Percentiles rank a stretch among this genome's conserved stretches.
Conservation (phyloP, 352 stramenopile species). For the Pelagophyceae sp. region DNA sequence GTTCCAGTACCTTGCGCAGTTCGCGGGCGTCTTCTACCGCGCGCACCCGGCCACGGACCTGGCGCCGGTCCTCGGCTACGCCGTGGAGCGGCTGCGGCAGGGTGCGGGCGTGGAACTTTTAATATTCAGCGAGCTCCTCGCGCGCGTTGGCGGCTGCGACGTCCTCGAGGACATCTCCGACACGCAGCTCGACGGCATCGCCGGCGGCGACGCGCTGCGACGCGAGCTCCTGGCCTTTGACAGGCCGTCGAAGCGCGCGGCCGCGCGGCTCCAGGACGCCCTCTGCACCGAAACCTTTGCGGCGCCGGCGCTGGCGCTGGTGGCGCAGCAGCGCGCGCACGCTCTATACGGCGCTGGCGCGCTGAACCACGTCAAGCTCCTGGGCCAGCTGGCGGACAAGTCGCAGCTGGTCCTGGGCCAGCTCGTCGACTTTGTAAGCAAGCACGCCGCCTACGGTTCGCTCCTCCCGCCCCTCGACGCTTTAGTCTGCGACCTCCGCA, state of each 20-base stretch:
- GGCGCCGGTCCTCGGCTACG: constrained; percentile 71
- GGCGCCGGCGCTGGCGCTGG: not conserved
- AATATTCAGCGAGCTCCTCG: constrained; percentile 66
- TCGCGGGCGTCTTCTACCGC: constrained; percentile 84
- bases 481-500: not conserved
- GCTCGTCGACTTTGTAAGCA: constrained; percentile 61
- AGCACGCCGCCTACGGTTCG: not conserved
- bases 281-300: not conserved
- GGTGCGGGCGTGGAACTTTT: constrained; percentile 46
- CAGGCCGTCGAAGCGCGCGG: constrained; percentile 34
- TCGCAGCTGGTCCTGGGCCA: constrained; percentile 69
- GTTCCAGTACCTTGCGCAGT: constrained; percentile 36
- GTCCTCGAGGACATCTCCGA: constrained; percentile 64
- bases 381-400: constrained; percentile 66
- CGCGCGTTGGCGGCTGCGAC: constrained; percentile 54
- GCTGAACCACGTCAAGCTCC: constrained; percentile 55
- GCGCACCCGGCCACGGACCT: constrained; percentile 82
- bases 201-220: constrained; percentile 62
- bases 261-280: not conserved
- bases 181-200: constrained; percentile 65
- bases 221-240: constrained; percentile 65
- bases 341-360: not conserved
- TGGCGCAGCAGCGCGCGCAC: constrained; percentile 7
- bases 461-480: not conserved
- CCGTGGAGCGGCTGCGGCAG: constrained; percentile 55